Evolutionary conservation across 805 yeast species (phyloP).

Genomic region (Starmerella powellii): DNA sequence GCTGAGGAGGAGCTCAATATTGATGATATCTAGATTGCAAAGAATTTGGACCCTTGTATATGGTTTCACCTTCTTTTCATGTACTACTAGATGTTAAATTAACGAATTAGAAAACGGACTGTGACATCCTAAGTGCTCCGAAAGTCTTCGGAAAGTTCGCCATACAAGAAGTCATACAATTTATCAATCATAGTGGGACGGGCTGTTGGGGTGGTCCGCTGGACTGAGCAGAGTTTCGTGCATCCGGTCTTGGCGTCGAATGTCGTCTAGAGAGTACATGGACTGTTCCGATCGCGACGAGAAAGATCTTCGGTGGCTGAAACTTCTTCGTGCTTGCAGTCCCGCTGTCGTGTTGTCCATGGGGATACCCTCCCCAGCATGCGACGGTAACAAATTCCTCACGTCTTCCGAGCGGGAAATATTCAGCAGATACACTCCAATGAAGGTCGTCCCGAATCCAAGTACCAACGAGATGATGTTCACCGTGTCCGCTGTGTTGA

Average conservation of each 20-base stretch:
- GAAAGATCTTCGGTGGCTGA: constrained; percentile 35
- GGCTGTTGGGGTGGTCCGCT: constrained; percentile 5
- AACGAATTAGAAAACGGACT: no score
- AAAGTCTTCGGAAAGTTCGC: not conserved
- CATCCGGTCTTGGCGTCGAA: constrained; percentile 11
- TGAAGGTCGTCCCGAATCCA: constrained; percentile 76
- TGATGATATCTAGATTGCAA: constrained; percentile 62
- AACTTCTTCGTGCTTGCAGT: constrained; percentile 60
- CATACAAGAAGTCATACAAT: not conserved
- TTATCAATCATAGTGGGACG: constrained; percentile 5
- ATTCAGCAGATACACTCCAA: constrained; percentile 75
- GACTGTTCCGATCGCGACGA: constrained; percentile 11
- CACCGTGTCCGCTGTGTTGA: constrained; percentile 69
- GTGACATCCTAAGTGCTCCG: no score
- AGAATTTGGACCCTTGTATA: not conserved
- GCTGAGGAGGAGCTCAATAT: constrained; percentile 67
- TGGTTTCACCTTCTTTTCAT: no score
- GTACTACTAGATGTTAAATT: no score
- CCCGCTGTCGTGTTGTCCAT: constrained; percentile 76
- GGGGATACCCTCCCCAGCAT: constrained; percentile 59
- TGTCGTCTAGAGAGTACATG: constrained; percentile 12
- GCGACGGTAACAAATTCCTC: constrained; percentile 32
- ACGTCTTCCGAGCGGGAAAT: constrained; percentile 45
- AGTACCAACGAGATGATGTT: constrained; percentile 70
- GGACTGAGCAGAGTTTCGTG: constrained; percentile 14